Evolutionary conservation across 2,329 filamentous ascomycete genomes (phyloP).

Genomic region (Penicillium polonicum): DNA sequence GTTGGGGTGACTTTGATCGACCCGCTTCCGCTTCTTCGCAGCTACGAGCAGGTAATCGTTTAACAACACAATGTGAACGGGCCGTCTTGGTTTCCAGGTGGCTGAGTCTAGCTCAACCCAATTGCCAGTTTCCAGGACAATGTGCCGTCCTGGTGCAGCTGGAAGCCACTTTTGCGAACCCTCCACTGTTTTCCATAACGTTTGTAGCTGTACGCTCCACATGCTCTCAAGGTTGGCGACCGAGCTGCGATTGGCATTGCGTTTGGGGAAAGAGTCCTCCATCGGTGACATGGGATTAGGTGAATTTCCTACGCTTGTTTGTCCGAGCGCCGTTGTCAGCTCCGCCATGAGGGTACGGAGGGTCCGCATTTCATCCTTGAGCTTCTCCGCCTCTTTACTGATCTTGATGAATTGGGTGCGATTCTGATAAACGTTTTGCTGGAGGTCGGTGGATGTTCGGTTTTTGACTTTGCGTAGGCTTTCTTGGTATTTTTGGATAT

Average conservation of each 20-base stretch:
- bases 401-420: conserved; percentile 98
- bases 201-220: conserved; percentile 68
- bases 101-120: conserved; percentile 98
- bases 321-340: conserved; percentile 67
- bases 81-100: conserved; percentile 87
- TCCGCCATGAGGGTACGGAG: conserved; percentile 90
- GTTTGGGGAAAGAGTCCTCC: conserved; percentile 51
- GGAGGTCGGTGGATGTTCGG: conserved; percentile 77
- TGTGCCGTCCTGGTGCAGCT: conserved; percentile 84
- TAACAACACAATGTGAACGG: conserved; percentile 86
- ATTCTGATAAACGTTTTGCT: conserved; percentile 96
- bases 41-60: conserved; percentile 94
- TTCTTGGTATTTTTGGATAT: conserved; percentile 78
- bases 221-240: conserved; percentile 71
- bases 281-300: conserved; percentile 55
- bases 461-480: conserved; percentile 73
- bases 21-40: conserved; percentile 86
- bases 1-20: conserved; percentile 58
- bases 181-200: conserved; percentile 95
- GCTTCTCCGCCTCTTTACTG: conserved; percentile 96
- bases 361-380: conserved; percentile 93
- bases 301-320: conserved; percentile 48
- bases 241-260: conserved; percentile 80
- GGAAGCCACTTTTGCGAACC: conserved; percentile 96
- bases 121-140: conserved; percentile 84